phyloP scores from a whole-genome alignment of 768 basidiomycete species.

The Pleurotus cornucopiae region DNA sequence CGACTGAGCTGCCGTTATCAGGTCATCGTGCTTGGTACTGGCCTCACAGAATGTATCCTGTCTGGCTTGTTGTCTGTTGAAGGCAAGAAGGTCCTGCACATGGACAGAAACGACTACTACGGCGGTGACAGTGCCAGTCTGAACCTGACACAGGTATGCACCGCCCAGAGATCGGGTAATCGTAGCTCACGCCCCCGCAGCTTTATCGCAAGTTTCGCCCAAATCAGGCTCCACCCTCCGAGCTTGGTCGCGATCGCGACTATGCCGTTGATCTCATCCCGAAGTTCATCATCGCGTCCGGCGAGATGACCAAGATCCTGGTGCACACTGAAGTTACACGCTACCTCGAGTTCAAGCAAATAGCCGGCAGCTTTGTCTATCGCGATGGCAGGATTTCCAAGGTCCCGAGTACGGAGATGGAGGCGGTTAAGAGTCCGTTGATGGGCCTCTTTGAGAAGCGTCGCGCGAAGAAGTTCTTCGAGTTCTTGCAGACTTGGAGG shows the following conservation, averaged over 20 bases:
- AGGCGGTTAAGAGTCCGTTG: constrained; percentile 89
- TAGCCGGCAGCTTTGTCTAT: constrained; percentile 97
- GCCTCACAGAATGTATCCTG: constrained; percentile 96
- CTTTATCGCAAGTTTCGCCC: constrained; percentile 94
- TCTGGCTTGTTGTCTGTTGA: constrained; percentile 98
- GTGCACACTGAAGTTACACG: constrained; percentile 98
- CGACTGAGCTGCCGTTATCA: constrained; percentile 24
- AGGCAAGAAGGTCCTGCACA: constrained; percentile 99
- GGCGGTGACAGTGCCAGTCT: constrained; percentile 96
- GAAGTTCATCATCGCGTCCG: constrained; percentile 98
- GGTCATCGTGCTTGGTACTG: constrained; percentile 94
- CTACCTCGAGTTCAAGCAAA: constrained; percentile 99
- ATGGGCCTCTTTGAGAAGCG: constrained; percentile 99
- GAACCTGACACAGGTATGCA: constrained; percentile 87
- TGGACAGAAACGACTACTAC: constrained; percentile 98
- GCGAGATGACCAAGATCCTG: constrained; percentile 95
- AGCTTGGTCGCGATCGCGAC: constrained; percentile 94
- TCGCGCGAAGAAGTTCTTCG: constrained; percentile 97
- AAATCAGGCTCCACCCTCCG: constrained; percentile 67
- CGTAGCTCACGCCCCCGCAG: constrained; percentile 35
- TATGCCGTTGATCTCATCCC: constrained; percentile 97
- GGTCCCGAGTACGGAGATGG: constrained; percentile 96
- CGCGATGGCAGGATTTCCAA: constrained; percentile 96
- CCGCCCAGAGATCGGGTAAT: constrained; percentile 10
- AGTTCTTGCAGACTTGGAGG: constrained; percentile 93